Evolutionary conservation across 2,329 filamentous ascomycete species (phyloP).

Genomic region (Diaporthe ilicicola): DNA sequence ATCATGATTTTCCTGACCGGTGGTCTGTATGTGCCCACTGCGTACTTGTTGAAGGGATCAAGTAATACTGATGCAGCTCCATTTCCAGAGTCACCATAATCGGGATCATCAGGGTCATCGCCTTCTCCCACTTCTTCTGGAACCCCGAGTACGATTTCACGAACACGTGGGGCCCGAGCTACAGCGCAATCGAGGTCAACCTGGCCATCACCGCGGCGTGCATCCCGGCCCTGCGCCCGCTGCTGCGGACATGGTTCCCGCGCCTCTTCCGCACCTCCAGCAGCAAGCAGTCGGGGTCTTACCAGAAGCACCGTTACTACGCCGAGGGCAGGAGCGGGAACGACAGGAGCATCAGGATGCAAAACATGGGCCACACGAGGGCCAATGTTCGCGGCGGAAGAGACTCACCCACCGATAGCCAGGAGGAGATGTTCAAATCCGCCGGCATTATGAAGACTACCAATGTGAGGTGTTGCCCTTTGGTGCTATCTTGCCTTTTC

Average conservation of each 20-base stretch:
- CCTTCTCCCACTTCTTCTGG: not conserved
- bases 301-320: no score
- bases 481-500: not conserved
- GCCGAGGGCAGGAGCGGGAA: not conserved
- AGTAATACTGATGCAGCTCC: not conserved
- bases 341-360: not conserved
- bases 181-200: not conserved
- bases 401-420: not conserved
- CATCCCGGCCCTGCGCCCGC: not conserved
- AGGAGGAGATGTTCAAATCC: not conserved
- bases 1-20: constrained; percentile 7
- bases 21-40: not conserved
- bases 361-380: not conserved
- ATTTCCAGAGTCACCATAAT: not conserved
- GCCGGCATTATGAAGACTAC: not conserved
- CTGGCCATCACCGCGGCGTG: not conserved
- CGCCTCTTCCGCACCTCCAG: not conserved
- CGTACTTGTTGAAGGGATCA: rapidly evolving
- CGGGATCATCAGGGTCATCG: not conserved
- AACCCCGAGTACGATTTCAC: not conserved
- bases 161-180: not conserved
- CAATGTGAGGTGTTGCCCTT: not conserved
- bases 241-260: not conserved
- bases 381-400: not conserved
- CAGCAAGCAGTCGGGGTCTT: not conserved